Evolutionary conservation across 2,329 filamentous ascomycete species (phyloP).

Genomic region (Remersonia thermophila): DNA sequence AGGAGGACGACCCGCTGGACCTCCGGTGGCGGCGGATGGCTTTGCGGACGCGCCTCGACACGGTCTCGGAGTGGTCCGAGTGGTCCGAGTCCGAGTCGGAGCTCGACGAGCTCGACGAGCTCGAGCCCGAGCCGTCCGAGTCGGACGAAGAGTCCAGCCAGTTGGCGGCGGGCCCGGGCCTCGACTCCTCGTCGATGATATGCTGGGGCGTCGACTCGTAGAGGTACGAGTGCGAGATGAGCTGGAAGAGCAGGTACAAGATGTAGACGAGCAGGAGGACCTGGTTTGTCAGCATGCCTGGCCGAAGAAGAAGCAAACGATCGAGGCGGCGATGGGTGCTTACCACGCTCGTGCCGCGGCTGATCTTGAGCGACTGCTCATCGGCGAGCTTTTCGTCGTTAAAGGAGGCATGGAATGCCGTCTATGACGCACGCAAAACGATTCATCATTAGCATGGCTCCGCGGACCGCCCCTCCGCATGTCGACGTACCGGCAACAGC

Average conservation of each 20-base stretch:
- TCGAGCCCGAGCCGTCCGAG: neutral
- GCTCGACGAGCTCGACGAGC: constrained; percentile 11
- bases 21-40: constrained; percentile 65
- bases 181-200: constrained; percentile 82
- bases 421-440: constrained; percentile 43
- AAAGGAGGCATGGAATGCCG: constrained; percentile 87
- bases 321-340: constrained; percentile 22
- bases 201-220: constrained; percentile 88
- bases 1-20: constrained; percentile 49
- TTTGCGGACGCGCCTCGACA: constrained; percentile 62
- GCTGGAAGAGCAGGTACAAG: constrained; percentile 77
- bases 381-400: constrained; percentile 50
- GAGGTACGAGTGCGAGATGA: constrained; percentile 85
- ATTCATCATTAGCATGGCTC: constrained; percentile 4
- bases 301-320: neutral
- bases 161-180: constrained; percentile 70
- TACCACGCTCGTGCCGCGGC: constrained; percentile 78
- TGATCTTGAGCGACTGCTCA: constrained; percentile 64
- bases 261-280: constrained; percentile 70
- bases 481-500: constrained; percentile 54
- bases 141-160: constrained; percentile 63
- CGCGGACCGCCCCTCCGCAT: constrained; percentile 21
- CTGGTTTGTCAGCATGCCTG: constrained; percentile 25
- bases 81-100: constrained; percentile 59
- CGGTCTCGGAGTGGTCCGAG: constrained; percentile 52